Conservation (phyloP, 2,329 filamentous ascomycete species). For the Ascochyta rabiei region DNA sequence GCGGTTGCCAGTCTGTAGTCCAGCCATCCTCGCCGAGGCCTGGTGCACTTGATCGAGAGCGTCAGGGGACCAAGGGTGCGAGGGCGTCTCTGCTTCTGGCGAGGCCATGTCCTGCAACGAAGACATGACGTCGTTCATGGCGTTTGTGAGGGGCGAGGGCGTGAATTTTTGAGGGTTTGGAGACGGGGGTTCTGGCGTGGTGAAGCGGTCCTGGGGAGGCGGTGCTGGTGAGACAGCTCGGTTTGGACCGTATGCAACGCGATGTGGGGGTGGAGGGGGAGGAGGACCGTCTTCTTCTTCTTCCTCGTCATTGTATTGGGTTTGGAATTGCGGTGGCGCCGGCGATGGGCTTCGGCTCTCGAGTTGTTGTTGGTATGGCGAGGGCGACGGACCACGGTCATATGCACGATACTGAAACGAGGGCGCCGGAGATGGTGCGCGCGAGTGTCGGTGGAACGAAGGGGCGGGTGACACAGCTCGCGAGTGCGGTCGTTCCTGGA, state of each 20-base stretch:
- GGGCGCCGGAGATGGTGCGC: slow-evolving; percentile 41
- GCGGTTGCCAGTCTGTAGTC: slow-evolving; percentile 74
- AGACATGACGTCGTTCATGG: slow-evolving; percentile 98
- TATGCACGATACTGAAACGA: slow-evolving; percentile 44
- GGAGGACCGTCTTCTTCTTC: slow-evolving; percentile 71
- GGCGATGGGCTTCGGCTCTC: slow-evolving; percentile 36
- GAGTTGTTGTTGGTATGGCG: slow-evolving; percentile 39
- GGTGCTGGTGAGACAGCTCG: slow-evolving; percentile 44
- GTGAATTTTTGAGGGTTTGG: slow-evolving; percentile 59
- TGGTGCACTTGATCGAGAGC: slow-evolving; percentile 69
- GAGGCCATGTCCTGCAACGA: slow-evolving; percentile 85
- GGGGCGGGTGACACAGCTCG: slow-evolving; percentile 41
- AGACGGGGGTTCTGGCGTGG: slow-evolving; percentile 72
- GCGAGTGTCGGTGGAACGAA: slow-evolving; percentile 34
- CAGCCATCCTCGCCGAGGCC: slow-evolving; percentile 48
- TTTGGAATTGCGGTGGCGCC: slow-evolving; percentile 37
- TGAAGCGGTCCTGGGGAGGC: slow-evolving; percentile 50
- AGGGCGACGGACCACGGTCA: slow-evolving; percentile 51
- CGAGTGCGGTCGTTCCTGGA: slow-evolving; percentile 30
- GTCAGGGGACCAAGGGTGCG: slow-evolving; percentile 89
- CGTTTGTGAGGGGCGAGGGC: slow-evolving; percentile 87
- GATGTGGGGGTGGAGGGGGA: slow-evolving; percentile 82
- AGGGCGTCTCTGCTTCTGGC: slow-evolving; percentile 61
- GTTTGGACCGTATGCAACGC: slow-evolving; percentile 59
- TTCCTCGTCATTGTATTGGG: slow-evolving; percentile 22